phyloP scores from a whole-genome alignment of 495 filamentous ascomycete species.

The Glonium stellatum region DNA sequence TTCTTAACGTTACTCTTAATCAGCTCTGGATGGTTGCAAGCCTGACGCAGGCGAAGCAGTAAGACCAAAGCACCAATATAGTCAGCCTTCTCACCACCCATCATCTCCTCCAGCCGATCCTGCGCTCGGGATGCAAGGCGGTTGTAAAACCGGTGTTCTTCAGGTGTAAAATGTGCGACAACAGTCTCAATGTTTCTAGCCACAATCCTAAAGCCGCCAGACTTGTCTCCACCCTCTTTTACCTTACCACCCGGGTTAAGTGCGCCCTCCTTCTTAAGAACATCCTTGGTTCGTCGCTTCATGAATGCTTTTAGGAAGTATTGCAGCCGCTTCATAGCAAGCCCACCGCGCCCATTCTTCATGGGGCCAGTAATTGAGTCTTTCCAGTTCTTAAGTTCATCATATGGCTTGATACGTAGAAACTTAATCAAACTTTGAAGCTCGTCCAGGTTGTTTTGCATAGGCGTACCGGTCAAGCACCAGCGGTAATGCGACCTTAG shows the following conservation, averaged over 20 bases:
- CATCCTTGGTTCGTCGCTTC: constrained; percentile 94
- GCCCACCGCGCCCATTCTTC: constrained; percentile 73
- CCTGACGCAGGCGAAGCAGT: constrained; percentile 79
- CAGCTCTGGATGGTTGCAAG: constrained; percentile 87
- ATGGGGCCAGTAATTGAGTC: constrained; percentile 80
- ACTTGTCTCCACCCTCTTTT: constrained; percentile 43
- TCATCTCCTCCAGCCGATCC: constrained; percentile 78
- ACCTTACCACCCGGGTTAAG: constrained; percentile 62
- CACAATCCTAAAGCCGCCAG: constrained; percentile 69
- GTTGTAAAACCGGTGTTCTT: constrained; percentile 79
- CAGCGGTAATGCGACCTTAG: constrained; percentile 79
- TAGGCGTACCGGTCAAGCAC: constrained; percentile 91
- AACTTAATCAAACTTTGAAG: constrained; percentile 89
- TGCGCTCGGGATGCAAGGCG: constrained; percentile 77
- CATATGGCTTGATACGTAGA: constrained; percentile 83
- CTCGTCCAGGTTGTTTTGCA: constrained; percentile 98
- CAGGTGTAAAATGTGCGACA: constrained; percentile 66
- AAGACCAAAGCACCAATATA: constrained; percentile 83
- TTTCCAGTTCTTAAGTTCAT: constrained; percentile 75
- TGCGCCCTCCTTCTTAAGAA: constrained; percentile 75
- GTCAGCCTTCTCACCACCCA: constrained; percentile 62
- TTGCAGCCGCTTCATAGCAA: constrained; percentile 84
- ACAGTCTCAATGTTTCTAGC: constrained; percentile 80
- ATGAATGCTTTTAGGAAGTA: constrained; percentile 83
- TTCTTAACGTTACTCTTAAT: constrained; percentile 76